Base-by-base conservation (phyloP, 2,329 filamentous ascomycete species). In the Penicillium griseofulvum region DNA sequence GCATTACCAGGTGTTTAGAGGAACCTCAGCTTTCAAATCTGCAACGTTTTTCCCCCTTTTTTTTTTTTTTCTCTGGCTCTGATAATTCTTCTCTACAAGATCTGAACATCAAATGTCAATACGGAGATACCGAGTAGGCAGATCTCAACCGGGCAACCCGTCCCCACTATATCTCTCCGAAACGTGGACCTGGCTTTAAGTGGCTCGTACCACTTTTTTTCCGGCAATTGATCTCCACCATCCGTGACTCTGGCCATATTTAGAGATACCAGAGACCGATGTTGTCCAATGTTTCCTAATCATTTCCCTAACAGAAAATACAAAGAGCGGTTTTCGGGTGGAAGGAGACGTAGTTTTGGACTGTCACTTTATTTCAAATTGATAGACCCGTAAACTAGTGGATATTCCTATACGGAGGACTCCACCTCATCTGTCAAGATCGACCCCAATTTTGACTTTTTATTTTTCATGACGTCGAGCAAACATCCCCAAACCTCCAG, bases 131-230 rank as follows among this genome's bases (percentile, higher is more conserved):
- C 12, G 28, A 45, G 28, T 29, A 3, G 7, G 12, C 43, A 42
- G 44, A 53, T 53, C 51, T 28, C 44, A 49, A 53, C 50, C 28
- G 28, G 37, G 26, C 44, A 53, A 33, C 44, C 46, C 33, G 52
- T 51, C 47, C 38, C 48, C 53, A 47, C 52, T 29, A 12, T 1
- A 28, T 17, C 24, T 17, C 24, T 44, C 33, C 28, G 39, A 55
- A 63, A 61, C 60, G 57, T 65, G 59, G 62, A 57, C 59, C 54
- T 37, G 53, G 37, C 46, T 46, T 59, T 59, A 46, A 39, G 52
- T 41, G 54, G 54, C 54, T 60, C 47, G 28, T 33, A 46, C 52
- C 2, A 12, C 5, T 31, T 31, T 31, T 48, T 31, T 26, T 42
- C 49, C 36, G 42, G 28, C 33, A 50, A 54, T 54, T 17, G 17